phyloP scores from a whole-genome alignment of 2,329 filamentous ascomycete genomes.

The Metarhizium sp. region DNA sequence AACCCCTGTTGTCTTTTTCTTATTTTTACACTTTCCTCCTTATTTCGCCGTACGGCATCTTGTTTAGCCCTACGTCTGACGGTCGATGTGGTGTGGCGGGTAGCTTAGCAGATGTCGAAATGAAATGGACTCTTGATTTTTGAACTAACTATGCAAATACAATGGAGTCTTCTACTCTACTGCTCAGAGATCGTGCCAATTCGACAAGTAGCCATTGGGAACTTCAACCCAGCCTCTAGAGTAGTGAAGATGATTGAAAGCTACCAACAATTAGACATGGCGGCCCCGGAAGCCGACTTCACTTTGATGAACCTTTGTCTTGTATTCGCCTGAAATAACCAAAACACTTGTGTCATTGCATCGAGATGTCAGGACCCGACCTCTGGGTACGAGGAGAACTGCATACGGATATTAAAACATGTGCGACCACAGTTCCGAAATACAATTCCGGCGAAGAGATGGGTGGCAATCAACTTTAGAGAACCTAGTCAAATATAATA shows the following conservation, averaged over 20 bases:
- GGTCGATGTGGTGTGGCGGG: conserved; percentile 1
- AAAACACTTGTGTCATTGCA: no score
- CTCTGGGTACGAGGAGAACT: no score
- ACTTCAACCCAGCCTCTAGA: no score
- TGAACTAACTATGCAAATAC: background rate
- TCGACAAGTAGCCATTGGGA: no score
- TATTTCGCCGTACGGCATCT: background rate
- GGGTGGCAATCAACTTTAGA: background rate
- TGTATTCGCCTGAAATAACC: no score
- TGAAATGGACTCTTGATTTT: background rate
- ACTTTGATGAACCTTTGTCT: no score
- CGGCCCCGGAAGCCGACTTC: no score
- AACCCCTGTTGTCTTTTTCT: conserved; percentile 4
- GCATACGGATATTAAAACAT: no score
- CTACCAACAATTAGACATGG: no score
- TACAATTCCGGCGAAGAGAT: background rate
- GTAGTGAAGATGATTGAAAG: no score
- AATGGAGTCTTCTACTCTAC: background rate
- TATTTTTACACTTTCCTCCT: conserved; percentile 1
- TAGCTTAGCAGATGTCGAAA: conserved; percentile 1
- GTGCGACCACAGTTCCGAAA: background rate
- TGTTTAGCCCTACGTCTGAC: background rate
- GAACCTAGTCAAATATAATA: background rate
- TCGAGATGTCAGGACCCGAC: no score
- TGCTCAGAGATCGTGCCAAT: background rate